Base-by-base conservation (phyloP, 495 filamentous ascomycete genomes). In the Penicillium simplicissimum region DNA sequence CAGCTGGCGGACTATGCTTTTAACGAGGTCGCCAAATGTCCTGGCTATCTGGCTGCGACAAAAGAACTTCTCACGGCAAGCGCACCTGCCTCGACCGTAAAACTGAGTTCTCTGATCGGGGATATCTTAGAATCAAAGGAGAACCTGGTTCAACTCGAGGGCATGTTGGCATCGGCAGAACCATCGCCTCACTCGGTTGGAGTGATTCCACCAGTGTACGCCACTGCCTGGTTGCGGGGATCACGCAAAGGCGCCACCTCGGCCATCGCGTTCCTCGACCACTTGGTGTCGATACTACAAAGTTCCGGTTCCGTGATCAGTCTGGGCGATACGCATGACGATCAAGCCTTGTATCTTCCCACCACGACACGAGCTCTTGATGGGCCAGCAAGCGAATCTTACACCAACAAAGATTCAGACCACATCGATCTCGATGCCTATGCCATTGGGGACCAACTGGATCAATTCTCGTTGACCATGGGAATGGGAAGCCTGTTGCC, bases 391-490 rank as follows among this genome's bases (percentile, higher is more conserved):
- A 35, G 8, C 10, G 9, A 13, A 38, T 15, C 4, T 14, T 13
- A 0, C 15, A 10, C 7, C 28, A 17, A 11, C 52, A 13, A 33
- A 19, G 17, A 37, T n/a, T 7, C 52, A 2, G 17, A 54, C 37
- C 33, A 38, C 34, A 8, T 11, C 3, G 2, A 37, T 10, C 31
- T 28, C 8, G 9, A n/a, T 17, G 14, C n/a, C 17, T 54, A 37
- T 54, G 34, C 31, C 10, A 54, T 37, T 4, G 52, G 31, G 14
- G 17, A 54, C 37, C 15, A n/a, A 36, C 34, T 54, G 17, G 52
- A 54, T 37, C 28, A 14, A 21, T 54, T 54, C 38, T 54, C 52
- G 23, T 38, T 54, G 21, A 54, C 52, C 10, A 54, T 54, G 52
- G 52, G 33, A 19, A 19, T 54, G 34, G 52, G 31, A 14, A 54